A percentile compares a stretch with the other conserved stretches of the same genome.
These are phyloP conservation scores for Globisporangium ultimum DNA, from an alignment of 352 stramenopile species.

Conservation along the genomic window DNA sequence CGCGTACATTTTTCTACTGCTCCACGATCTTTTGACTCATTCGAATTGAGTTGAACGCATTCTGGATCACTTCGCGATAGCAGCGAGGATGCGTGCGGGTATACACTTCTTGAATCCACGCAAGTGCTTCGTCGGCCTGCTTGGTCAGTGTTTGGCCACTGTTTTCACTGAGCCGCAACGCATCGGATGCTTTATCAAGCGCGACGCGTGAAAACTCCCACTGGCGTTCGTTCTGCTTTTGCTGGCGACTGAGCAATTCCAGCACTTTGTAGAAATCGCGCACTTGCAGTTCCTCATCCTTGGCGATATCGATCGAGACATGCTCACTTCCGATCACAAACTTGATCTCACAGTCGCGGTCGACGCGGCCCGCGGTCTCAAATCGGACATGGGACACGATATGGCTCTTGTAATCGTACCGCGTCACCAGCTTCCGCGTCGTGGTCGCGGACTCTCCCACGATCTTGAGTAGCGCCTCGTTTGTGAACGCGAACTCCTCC, in stretches of 20 bases:
- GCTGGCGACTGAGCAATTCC: conserved; percentile 37
- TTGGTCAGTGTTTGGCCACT: conserved; percentile 34
- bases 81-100: conserved; percentile 38
- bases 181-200: conserved; percentile 35
- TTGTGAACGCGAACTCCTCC: conserved; percentile 20
- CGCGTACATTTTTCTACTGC: too few relatives aligned
- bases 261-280: conserved; percentile 57
- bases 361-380: conserved; percentile 14
- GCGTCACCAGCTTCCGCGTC: conserved; percentile 14
- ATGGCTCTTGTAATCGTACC: conserved; percentile 13
- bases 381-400: conserved; percentile 14
- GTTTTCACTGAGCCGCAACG: conserved; percentile 37
- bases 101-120: conserved; percentile 46
- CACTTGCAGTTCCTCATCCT: conserved; percentile 24
- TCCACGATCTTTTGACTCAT: too few relatives aligned
- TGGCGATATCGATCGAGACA: conserved; percentile 53
- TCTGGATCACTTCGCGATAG: conserved; percentile 53
- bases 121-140: conserved; percentile 43
- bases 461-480: conserved; percentile 9
- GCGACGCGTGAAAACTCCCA: conserved; percentile 51
- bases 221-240: conserved; percentile 29
- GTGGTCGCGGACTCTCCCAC: conserved; percentile 10
- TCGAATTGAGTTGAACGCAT: conserved; percentile 20
- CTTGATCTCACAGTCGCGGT: conserved; percentile 33
- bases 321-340: conserved; percentile 34